Evolutionary conservation across 78 protist species (phyloP).

Genomic region (Neovahlkampfia damariscottae): DNA sequence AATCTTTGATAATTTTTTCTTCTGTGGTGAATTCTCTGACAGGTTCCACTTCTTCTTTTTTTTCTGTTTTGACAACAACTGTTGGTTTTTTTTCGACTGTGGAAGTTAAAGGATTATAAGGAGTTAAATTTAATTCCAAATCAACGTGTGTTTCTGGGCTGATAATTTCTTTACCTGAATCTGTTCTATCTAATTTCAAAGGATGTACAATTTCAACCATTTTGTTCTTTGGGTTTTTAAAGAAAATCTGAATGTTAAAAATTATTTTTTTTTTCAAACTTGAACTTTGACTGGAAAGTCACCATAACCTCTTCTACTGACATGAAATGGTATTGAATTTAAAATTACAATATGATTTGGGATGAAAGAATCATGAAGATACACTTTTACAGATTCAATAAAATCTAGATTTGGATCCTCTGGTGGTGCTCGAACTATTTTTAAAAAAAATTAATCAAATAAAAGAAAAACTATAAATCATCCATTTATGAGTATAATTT

Average conservation of each 20-base stretch:
- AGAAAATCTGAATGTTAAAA: no score
- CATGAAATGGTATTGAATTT: constrained; percentile 30
- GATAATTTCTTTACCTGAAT: not conserved
- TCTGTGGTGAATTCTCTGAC: not conserved
- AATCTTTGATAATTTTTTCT: not conserved
- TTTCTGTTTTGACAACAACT: not conserved
- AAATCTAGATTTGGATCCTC: no score
- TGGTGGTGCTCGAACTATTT: no score
- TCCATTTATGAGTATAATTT: constrained; percentile 11
- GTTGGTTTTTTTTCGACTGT: not conserved
- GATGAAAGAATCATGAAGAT: constrained; percentile 37
- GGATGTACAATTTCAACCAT: constrained; percentile 45
- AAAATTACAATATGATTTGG: constrained; percentile 45
- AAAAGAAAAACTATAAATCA: no score
- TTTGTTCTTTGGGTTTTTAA: constrained; percentile 38
- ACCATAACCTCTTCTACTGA: constrained; percentile 52
- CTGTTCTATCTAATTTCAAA: constrained; percentile 3
- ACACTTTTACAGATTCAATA: constrained; percentile 27
- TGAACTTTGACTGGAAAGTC: constrained; percentile 49
- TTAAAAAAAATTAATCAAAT: no score
- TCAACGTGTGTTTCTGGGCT: constrained; percentile 25
- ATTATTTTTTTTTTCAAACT: constrained; percentile 4
- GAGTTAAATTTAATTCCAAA: constrained; percentile 33
- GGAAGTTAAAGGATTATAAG: constrained; percentile 33
- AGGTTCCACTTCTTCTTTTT: not conserved